Evolutionary conservation across 2,329 filamentous ascomycete species (phyloP), one percentile per base, ranked within the genome.

Genomic region (Trichoderma cornu-damae): DNA sequence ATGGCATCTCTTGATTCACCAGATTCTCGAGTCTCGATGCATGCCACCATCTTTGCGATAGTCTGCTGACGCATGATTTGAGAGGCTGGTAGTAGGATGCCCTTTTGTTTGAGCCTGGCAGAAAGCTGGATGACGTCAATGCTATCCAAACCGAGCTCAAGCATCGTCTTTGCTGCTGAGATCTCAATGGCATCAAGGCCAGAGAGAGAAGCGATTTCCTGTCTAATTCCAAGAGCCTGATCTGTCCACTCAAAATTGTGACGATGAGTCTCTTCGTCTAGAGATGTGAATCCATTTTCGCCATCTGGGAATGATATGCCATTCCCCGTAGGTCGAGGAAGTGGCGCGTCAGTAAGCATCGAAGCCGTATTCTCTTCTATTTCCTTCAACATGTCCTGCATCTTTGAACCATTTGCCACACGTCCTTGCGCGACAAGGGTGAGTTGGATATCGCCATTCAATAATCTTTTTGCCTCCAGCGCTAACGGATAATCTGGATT

Each of bases 111-210:
- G 2, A 96, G 76, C 53, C 84, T 80, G 0, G 90, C 85, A 0
- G 89, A 87, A 0, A 96, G 74, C 65, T 90, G 95, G 69, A 96
- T 93, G 1, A 88, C 82, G 70, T 96, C 92, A 58, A 96, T 95
- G 66, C 92, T 96, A 74, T 96, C 93, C 6, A 96, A 79, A 0
- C 92, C 92, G 30, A 96, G 79, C 63, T 93, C 85, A 37, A 95
- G 85, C 9, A 96, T 82, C 0, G 87, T 87, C 0, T 83, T 83
- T 6, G 76, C 71, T 51, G 82, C 79, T 1, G 73, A 69, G 35
- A 96, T 74, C 0, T 78, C 71, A 1, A 76, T 68, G 3, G 71
- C 67, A 0, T 79, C 67, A 0, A 85, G 66, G 0, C 78, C 79
- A 1, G 85, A 82, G 4, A 96, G 73, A 0, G 67, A 65, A 1